Base-by-base conservation (phyloP, 2,329 filamentous ascomycete genomes). In the Colletotrichum shisoi region DNA sequence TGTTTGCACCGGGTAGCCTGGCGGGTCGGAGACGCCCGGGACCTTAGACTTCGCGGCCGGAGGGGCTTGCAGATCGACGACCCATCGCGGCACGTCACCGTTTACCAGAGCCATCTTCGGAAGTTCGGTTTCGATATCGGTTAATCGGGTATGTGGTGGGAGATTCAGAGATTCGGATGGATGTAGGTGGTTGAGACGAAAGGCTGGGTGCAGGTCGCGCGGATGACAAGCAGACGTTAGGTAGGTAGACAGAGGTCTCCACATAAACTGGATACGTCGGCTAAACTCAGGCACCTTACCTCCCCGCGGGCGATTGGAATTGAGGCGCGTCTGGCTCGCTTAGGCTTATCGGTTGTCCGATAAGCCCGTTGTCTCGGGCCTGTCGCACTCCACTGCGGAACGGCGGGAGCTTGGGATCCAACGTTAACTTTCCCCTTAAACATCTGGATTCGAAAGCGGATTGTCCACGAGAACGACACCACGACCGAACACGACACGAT, bases 21-120 rank as follows among this genome's bases (percentile, higher is more conserved):
- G 92, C 57, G 95, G 95, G 77, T 99, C 94, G 66, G 90, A 84
- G 71, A 97, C 88, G 76, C 84, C 85, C 72, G 82, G 76, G 57
- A 85, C 84, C 79, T 92, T 93, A 58, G 88, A 79, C 76, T 87
- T 91, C 57, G 87, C 76, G 27, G 86, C 77, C 27, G 92, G 88
- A 39, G 92, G 86, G 51, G 87, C 87, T 75, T 89, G 89, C 72
- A 98, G 85, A 74, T 96, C 89, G 71, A 89, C 79, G 40, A 94
- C 92, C 95, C 95, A 99, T 84, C 85, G 83, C 40, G 94, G 94
- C 81, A 83, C 46, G 27, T 76, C 60, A 72, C 66, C 75, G 75
- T 74, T 68, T 12, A 66, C 52, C 66, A 71, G 57, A 53, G 69
- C 63, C 69, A 70, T 70, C 5, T 11, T 44, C 24, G 21, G 4